Evolutionary conservation across 1,284 basidiomycete species (phyloP), one percentile per base, ranked within the genome.

Genomic region (Sphaerobolus stellatus): DNA sequence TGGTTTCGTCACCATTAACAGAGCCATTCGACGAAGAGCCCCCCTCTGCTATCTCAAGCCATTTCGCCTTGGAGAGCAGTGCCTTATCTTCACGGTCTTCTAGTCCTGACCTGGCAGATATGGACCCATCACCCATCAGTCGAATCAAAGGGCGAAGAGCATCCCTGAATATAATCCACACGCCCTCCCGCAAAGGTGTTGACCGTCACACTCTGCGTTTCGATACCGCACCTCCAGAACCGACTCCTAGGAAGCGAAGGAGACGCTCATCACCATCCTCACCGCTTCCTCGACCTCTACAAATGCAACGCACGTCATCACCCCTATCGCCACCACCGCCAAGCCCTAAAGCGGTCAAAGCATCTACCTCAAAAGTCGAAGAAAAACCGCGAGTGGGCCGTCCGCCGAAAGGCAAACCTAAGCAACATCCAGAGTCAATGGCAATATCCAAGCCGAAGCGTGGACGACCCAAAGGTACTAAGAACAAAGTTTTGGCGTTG

Each of bases 221-320:
- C 36, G 52, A 53, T 29, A 53, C 52, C 2, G 52, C 52, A 4
- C 52, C 52, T 18, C 52, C 52, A 9, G 52, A 53, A 22, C 24
- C 52, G 43, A 48, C 45, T 9, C 52, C 52, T 25, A 28, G 33
- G 22, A 53, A 53, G 31, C n/a, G 52, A 36, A 33, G 30, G 22
- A 41, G 52, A 33, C 30, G 45, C 13, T 53, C 52, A 20, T 53
- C 52, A 25, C 44, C 41, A 14, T 52, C 50, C 20, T 46, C 50
- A 11, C 50, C 52, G n/a, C 22, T 47, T 27, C 20, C 30, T 34
- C 43, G 22, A 29, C 22, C 51, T n/a, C 18, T 46, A 25, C 44
- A 47, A n/a, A 11, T 53, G 14, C 24, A 30, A 5, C 38, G 49
- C 22, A 7, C 27, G n/a, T 49, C 48, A n/a, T 50, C 48, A 11